phyloP scores from a whole-genome alignment of 768 basidiomycete species.

The Neoboletus subvelutipes region DNA sequence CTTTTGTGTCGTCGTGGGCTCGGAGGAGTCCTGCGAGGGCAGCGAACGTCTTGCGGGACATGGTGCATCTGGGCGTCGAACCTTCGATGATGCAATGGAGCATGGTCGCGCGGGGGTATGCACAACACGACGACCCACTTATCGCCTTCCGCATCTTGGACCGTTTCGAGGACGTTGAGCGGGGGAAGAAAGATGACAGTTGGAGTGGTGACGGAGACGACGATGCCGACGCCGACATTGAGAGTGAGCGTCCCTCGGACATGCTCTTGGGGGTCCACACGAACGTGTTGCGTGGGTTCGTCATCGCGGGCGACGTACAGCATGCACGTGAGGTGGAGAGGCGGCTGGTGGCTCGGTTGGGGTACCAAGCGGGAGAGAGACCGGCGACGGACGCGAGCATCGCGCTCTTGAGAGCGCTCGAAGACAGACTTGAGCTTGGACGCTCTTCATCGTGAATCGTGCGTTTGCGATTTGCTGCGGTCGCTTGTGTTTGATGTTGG shows the following conservation, averaged over 20 bases:
- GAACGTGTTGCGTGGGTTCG: slow-evolving; percentile 39
- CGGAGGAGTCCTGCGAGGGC: slow-evolving; percentile 32
- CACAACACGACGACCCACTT: slow-evolving; percentile 35
- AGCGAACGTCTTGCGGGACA: slow-evolving; percentile 48
- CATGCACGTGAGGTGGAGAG: slow-evolving; percentile 33
- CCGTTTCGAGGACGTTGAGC: slow-evolving; percentile 35
- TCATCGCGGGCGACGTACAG: slow-evolving; percentile 28
- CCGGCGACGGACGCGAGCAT: slow-evolving; percentile 24
- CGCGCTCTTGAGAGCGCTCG: slow-evolving; percentile 20
- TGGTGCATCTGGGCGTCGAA: slow-evolving; percentile 44
- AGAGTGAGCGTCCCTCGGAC: background rate
- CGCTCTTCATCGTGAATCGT: background rate
- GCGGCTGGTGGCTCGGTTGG: slow-evolving; percentile 22
- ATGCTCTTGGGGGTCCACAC: slow-evolving; percentile 37
- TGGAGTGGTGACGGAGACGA: background rate
- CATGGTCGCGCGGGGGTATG: slow-evolving; percentile 48
- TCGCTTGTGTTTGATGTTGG: background rate
- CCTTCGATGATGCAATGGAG: slow-evolving; percentile 51
- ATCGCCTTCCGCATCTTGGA: slow-evolving; percentile 44
- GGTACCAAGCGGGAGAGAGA: slow-evolving; percentile 27
- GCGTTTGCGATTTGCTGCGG: background rate
- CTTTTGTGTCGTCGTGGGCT: slow-evolving; percentile 49
- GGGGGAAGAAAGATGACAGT: background rate
- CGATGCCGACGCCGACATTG: too few species aligned
- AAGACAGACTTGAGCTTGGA: slow-evolving; percentile 3